Base-by-base conservation (phyloP, 176 grass and related monocot genomes). In the Zoysia japonica region DNA sequence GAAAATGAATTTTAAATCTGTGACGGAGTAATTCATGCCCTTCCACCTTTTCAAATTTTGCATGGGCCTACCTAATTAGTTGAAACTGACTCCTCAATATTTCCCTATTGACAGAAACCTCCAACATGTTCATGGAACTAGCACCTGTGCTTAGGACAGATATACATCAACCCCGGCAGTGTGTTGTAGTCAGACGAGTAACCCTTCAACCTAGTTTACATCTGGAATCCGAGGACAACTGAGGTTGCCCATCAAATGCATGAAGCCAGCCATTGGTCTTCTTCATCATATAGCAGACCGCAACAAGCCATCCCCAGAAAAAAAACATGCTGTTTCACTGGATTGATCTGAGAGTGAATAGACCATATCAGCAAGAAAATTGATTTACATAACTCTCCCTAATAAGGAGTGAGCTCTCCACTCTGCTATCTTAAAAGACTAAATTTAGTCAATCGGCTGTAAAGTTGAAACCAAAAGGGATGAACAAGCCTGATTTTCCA, bases 101-200 rank as follows among this genome's bases (percentile, higher is more conserved):
- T 65, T 41, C 10, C 43, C 67, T 53, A 65, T 42, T n/a, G 16
- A 71, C 28, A 65, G 5, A 53, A 77, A 13, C 35, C 43, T 11
- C 60, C 48, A 2, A 68, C 28, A 67, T 67, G 62, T 36, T 49
- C 51, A 48, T 72, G 17, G 39, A 5, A 47, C 9, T 60, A 80
- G 60, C 52, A 57, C 51, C 60, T 78, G 45, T 36, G 61, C 28
- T 28, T 28, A 28, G 28, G 28, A 28, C 28, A 28, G 28, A 28
- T 28, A 68, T 78, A 89, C 78, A 85, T 28, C 51, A 72, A 72
- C 7, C 44, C 35, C 13, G 28, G 38, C 35, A 88, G 67, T 85
- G 67, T 28, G 37, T 61, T 48, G 75, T 68, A 66, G 52, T 61
- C 45, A 65, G 85, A 57, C 6, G 5, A 52, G 38, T n/a, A 54